These are phyloP conservation scores for Castanea crenata DNA, from an alignment of 306 rosid genomes.

Conservation along the genomic window DNA sequence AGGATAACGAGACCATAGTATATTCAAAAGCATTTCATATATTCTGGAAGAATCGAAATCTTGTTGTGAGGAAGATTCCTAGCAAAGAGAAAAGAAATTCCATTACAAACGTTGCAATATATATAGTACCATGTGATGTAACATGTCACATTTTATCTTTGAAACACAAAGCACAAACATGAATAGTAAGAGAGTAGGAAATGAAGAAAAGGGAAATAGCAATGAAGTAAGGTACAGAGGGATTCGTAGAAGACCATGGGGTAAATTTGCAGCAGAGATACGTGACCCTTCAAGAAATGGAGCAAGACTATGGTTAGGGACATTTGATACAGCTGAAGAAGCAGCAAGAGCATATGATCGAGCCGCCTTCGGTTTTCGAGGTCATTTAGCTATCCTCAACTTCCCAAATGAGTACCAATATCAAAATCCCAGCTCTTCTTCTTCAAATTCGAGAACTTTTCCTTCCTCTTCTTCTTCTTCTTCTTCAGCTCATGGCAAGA, in stretches of 20 bases:
- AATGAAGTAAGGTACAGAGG: conserved; percentile 59
- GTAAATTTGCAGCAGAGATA: conserved; percentile 86
- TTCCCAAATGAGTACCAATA: conserved; percentile 73
- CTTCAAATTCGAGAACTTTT: conserved; percentile 6
- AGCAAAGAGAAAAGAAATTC: background rate
- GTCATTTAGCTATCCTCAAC: conserved; percentile 80
- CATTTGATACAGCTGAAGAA: conserved; percentile 74
- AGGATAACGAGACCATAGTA: background rate
- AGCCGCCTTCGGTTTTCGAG: conserved; percentile 80
- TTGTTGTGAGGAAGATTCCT: background rate
- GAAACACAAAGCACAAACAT: background rate
- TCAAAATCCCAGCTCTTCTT: conserved; percentile 7
- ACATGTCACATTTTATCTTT: background rate
- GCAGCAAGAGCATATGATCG: conserved; percentile 93
- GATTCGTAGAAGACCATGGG: conserved; percentile 88
- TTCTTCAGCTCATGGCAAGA: background rate
- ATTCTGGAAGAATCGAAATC: background rate
- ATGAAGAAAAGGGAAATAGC: conserved; percentile 9
- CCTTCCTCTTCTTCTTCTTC: conserved; percentile 26
- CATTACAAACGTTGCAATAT: background rate
- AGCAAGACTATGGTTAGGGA: conserved; percentile 82
- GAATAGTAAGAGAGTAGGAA: conserved; percentile 39
- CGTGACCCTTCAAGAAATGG: conserved; percentile 91
- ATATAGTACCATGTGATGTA: background rate
- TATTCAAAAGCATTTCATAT: background rate